phyloP scores from a whole-genome alignment of 129 eudicot genomes.

The Apium graveolens region DNA sequence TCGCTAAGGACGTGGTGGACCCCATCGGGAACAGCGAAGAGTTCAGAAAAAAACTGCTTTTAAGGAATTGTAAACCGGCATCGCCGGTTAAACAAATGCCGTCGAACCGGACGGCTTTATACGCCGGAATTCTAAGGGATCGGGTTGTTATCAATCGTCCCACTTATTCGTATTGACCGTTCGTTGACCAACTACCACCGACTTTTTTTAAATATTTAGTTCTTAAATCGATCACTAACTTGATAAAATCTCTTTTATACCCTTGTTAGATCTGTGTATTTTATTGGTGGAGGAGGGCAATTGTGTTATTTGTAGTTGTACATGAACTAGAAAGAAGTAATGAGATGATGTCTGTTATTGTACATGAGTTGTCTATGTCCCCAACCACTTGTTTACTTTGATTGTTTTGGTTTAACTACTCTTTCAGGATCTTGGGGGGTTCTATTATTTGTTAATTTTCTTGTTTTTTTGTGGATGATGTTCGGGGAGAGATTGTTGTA shows the following conservation, averaged over 20 bases:
- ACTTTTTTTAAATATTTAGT: neutral
- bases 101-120: conserved; percentile 65
- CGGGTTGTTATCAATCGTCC: conserved; percentile 47
- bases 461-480: neutral
- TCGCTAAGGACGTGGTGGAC: neutral
- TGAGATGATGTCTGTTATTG: neutral
- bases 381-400: neutral
- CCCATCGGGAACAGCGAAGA: neutral
- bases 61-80: neutral
- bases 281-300: neutral
- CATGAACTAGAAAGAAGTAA: neutral
- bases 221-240: neutral
- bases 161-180: conserved; percentile 40
- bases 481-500: neutral
- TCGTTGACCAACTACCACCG: neutral
- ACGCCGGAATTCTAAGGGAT: conserved; percentile 68
- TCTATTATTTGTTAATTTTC: neutral
- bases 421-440: neutral
- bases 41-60: neutral
- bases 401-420: neutral
- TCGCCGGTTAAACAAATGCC: conserved; percentile 30
- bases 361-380: neutral
- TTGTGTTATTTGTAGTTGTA: neutral
- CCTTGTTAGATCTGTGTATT: neutral
- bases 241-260: conserved; percentile 20